A percentile compares a stretch with the other conserved stretches of the same genome.
Evolutionary conservation across 495 filamentous ascomycete species (phyloP).

Genomic region (Lasiosphaeriaceae sp.): DNA sequence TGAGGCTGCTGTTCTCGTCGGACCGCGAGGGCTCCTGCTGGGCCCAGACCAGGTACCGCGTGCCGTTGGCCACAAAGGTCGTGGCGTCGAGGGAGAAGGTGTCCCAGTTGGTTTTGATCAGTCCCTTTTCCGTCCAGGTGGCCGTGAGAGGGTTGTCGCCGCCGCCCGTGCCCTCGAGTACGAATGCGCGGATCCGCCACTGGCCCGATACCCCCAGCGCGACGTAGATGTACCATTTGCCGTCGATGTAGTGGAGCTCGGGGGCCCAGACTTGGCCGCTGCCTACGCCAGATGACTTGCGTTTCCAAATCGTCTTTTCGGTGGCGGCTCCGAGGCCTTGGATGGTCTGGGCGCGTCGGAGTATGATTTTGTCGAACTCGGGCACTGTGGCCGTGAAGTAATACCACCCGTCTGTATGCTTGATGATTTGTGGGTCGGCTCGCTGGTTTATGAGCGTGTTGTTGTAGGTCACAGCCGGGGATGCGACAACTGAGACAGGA

Average conservation of each 20-base stretch:
- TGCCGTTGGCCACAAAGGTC: slow-evolving; percentile 24
- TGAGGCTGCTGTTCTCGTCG: slow-evolving; percentile 20
- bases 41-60: slow-evolving; percentile 27
- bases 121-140: slow-evolving; percentile 21
- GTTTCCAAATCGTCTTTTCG: slow-evolving; percentile 26
- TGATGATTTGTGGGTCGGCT: slow-evolving; percentile 32
- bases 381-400: slow-evolving; percentile 45
- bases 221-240: slow-evolving; percentile 46
- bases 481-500: not conserved
- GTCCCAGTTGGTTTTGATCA: slow-evolving; percentile 28
- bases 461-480: slow-evolving; percentile 19
- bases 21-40: slow-evolving; percentile 22
- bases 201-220: slow-evolving; percentile 24
- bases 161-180: slow-evolving; percentile 22
- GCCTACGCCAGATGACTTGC: slow-evolving; percentile 43
- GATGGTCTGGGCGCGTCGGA: slow-evolving; percentile 46
- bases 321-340: slow-evolving; percentile 43
- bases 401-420: slow-evolving; percentile 49
- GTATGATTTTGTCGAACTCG: slow-evolving; percentile 45
- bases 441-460: slow-evolving; percentile 24
- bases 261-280: slow-evolving; percentile 56
- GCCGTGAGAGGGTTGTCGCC: slow-evolving; percentile 23
- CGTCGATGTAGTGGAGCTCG: slow-evolving; percentile 48
- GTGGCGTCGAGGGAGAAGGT: slow-evolving; percentile 25
- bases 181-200: slow-evolving; percentile 27